phyloP scores from a whole-genome alignment of 1,284 basidiomycete species.

The Caloboletus inedulis region DNA sequence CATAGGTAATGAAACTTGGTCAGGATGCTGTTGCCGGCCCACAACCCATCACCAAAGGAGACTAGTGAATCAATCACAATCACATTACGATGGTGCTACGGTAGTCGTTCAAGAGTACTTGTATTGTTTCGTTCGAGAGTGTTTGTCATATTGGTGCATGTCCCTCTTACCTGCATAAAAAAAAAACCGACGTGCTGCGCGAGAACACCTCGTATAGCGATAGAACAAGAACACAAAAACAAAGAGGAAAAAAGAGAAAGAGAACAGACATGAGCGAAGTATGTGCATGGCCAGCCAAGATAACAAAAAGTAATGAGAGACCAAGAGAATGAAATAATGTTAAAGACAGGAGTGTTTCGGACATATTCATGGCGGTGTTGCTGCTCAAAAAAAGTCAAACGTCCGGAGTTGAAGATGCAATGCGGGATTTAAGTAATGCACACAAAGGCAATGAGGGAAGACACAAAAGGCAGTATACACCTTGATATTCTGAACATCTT shows the following conservation, averaged over 20 bases:
- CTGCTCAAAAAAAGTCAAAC: slow-evolving; percentile 13
- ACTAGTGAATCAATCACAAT: slow-evolving; percentile 18
- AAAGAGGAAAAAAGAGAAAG: slow-evolving; percentile 5
- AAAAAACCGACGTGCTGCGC: slow-evolving; percentile 18
- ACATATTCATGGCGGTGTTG: slow-evolving; percentile 10
- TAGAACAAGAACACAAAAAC: slow-evolving; percentile 22
- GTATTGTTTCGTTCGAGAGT: slow-evolving; percentile 23
- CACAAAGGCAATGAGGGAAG: slow-evolving; percentile 9
- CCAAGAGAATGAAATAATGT: slow-evolving; percentile 29
- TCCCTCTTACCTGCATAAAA: slow-evolving; percentile 31
- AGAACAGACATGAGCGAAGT: slow-evolving; percentile 14
- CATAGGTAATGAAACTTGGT: too few relatives aligned
- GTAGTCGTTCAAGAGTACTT: slow-evolving; percentile 29
- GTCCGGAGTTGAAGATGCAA: slow-evolving; percentile 26
- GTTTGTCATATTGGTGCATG: slow-evolving; percentile 24
- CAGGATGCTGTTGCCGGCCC: not conserved
- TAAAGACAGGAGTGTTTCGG: slow-evolving; percentile 28
- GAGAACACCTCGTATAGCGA: slow-evolving; percentile 14
- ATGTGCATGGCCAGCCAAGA: slow-evolving; percentile 36
- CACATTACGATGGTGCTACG: slow-evolving; percentile 25
- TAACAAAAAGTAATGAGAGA: slow-evolving; percentile 16
- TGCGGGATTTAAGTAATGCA: slow-evolving; percentile 29
- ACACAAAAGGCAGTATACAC: slow-evolving; percentile 26
- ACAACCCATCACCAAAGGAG: not conserved
- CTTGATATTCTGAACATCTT: slow-evolving; percentile 17